Evolutionary conservation across 2,329 filamentous ascomycete species (phyloP).

Genomic region (Venturia nashicola): DNA sequence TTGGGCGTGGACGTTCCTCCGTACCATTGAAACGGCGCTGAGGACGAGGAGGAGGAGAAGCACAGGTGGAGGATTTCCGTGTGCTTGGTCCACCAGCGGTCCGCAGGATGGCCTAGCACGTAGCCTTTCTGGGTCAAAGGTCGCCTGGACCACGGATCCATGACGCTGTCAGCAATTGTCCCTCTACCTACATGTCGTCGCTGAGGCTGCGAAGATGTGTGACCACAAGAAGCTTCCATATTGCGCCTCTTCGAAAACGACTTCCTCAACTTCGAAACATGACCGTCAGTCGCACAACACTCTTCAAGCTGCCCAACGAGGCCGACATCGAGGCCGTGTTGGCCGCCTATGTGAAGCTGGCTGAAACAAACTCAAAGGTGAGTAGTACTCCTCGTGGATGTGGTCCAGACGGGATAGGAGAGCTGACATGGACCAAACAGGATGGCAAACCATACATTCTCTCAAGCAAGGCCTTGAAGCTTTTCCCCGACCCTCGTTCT

Average conservation of each 20-base stretch:
- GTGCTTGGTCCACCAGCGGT: background rate
- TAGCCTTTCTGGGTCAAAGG: too few relatives aligned
- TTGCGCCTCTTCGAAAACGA: background rate
- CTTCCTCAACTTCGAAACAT: background rate
- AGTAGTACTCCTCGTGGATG: background rate
- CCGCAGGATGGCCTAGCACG: too few relatives aligned
- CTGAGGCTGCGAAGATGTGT: background rate
- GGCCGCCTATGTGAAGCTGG: conserved; percentile 6
- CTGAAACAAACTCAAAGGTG: conserved; percentile 8
- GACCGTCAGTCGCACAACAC: conserved; percentile 10
- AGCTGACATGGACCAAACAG: conserved; percentile 28
- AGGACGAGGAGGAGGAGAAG: too few relatives aligned
- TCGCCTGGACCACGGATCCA: background rate
- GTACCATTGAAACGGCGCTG: too few relatives aligned
- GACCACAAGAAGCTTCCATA: background rate
- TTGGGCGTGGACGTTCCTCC: too few relatives aligned
- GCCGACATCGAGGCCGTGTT: conserved; percentile 8
- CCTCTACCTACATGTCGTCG: background rate
- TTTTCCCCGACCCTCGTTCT: conserved; percentile 45
- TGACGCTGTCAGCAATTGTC: background rate
- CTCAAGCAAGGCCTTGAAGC: conserved; percentile 40
- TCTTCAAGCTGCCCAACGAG: conserved; percentile 10
- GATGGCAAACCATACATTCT: conserved; percentile 61
- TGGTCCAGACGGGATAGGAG: background rate
- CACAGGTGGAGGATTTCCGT: background rate